Conservation (phyloP, 140 eudicot species). For the Cichorium intybus region DNA sequence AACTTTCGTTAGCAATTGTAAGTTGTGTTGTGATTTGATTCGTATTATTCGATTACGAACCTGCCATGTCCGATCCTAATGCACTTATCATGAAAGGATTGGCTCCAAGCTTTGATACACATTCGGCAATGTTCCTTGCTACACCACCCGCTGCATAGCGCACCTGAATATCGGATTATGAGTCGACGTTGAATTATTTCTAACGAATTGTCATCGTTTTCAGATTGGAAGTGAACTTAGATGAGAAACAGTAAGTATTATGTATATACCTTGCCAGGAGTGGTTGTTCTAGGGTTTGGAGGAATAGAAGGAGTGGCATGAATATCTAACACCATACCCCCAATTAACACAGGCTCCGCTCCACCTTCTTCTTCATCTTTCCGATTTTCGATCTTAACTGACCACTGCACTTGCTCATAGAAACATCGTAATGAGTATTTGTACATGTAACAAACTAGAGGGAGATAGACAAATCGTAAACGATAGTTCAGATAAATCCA, state of each 20-base stretch:
- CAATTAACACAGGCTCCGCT: conserved; percentile 65
- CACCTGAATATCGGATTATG: conserved; percentile 40
- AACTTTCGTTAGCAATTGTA: background rate
- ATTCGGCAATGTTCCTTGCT: conserved; percentile 92
- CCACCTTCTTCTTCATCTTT: conserved; percentile 23
- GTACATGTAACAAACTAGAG: background rate
- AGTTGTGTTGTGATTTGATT: background rate
- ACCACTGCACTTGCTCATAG: conserved; percentile 14
- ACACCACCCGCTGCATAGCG: conserved; percentile 78
- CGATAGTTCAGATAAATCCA: no score
- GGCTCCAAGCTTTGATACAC: conserved; percentile 82
- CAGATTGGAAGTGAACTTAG: background rate
- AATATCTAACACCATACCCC: conserved; percentile 95
- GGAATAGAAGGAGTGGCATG: conserved; percentile 61
- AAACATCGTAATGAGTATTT: conserved; percentile 2
- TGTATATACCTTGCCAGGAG: conserved; percentile 80
- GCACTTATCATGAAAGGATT: conserved; percentile 86
- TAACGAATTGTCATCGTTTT: background rate
- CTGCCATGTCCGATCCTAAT: conserved; percentile 85
- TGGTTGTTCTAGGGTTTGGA: conserved; percentile 69
- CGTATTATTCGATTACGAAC: conserved; percentile 27
- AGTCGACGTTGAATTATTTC: background rate
- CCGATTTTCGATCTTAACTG: conserved; percentile 11
- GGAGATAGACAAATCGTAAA: background rate
- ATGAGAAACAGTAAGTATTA: background rate